Conservation (phyloP, 441 rosid genomes). For the Isatis lusitanica region DNA sequence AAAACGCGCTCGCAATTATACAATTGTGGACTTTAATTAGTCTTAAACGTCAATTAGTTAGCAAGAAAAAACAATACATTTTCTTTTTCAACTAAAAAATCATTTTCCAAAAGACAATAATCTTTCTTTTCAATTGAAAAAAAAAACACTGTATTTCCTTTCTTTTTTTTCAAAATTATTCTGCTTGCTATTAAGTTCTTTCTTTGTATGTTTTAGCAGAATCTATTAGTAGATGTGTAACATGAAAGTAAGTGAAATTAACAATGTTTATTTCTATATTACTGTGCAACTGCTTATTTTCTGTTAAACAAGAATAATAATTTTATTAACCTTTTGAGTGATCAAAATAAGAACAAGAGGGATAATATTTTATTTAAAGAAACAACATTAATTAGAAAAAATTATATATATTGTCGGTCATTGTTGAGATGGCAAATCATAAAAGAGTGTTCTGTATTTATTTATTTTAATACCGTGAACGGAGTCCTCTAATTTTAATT, state of each 20-base stretch:
- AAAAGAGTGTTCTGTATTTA: neutral
- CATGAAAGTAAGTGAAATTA: neutral
- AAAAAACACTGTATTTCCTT: neutral
- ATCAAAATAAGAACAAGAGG: too few relatives aligned
- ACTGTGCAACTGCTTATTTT: neutral
- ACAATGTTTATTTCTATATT: neutral
- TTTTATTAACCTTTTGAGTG: too few relatives aligned
- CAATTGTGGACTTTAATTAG: slow-evolving; percentile 1
- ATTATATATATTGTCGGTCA: slow-evolving; percentile 18
- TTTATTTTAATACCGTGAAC: neutral
- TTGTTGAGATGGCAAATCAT: slow-evolving; percentile 27
- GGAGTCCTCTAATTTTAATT: neutral
- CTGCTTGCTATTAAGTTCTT: neutral
- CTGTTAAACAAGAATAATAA: neutral
- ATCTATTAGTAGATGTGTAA: neutral
- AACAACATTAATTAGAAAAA: neutral
- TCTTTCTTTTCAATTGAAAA: neutral
- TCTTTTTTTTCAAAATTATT: neutral
- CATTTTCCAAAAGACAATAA: neutral
- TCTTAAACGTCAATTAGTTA: neutral
- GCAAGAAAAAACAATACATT: neutral
- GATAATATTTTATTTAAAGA: neutral
- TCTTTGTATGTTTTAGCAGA: neutral
- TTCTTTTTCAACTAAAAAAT: neutral
- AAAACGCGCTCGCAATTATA: slow-evolving; percentile 17